Evolutionary conservation across 306 rosid genomes (phyloP).

Genomic region (Delonix regia): DNA sequence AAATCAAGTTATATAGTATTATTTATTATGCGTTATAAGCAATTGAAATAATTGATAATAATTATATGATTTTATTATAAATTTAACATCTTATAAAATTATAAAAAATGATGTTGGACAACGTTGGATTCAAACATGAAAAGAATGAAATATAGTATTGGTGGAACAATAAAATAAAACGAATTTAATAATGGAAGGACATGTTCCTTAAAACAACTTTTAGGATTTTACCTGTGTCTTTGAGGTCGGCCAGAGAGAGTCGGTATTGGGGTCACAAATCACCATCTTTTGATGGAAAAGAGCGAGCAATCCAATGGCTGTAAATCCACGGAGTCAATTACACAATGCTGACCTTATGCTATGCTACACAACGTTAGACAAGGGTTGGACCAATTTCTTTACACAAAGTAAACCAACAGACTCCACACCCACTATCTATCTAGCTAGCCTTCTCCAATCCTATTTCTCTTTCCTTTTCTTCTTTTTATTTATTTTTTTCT

Average conservation of each 20-base stretch:
- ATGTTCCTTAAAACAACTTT: conserved; percentile 36
- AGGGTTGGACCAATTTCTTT: conserved; percentile 40
- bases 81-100: too few species aligned
- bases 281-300: neutral
- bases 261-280: conserved; percentile 13
- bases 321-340: neutral
- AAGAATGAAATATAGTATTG: too few species aligned
- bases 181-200: conserved; percentile 30
- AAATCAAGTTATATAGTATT: too few species aligned
- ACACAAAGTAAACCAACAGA: conserved; percentile 28
- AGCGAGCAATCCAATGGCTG: conserved; percentile 23
- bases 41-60: too few species aligned
- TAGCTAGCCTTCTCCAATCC: conserved; percentile 10
- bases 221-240: conserved; percentile 3
- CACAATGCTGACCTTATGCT: conserved; percentile 26
- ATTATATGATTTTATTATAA: too few species aligned
- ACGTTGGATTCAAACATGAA: too few species aligned
- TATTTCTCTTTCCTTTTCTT: neutral
- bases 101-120: too few species aligned
- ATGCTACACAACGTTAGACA: conserved; percentile 7
- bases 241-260: neutral
- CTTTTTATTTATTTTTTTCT: neutral
- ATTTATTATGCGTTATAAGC: too few species aligned
- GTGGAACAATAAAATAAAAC: neutral
- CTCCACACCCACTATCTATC: neutral